A percentile compares a stretch with the other conserved stretches of the same genome.
These are phyloP conservation scores for Sanghuangporus baumii DNA, from an alignment of 1,284 basidiomycete species.

Conservation along the genomic window DNA sequence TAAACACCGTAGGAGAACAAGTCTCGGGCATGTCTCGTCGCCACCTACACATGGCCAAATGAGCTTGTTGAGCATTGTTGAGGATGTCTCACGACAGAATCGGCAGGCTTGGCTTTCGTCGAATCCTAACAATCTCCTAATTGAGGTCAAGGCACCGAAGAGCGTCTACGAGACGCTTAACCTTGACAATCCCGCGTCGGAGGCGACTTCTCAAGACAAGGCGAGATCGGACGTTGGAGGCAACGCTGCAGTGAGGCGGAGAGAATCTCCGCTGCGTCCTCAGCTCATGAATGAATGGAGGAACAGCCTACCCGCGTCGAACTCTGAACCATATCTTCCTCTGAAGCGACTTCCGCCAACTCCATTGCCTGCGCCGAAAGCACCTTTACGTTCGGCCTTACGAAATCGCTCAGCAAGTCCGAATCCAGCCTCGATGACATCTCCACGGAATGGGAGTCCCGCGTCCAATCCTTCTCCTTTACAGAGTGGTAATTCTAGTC, in stretches of 20 bases:
- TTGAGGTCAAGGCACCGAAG: slow-evolving; percentile 20
- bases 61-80: slow-evolving; percentile 65
- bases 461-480: background rate
- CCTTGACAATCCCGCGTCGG: background rate
- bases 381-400: slow-evolving; percentile 11
- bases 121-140: slow-evolving; percentile 27
- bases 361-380: background rate
- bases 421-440: background rate
- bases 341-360: background rate
- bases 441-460: slow-evolving; percentile 7
- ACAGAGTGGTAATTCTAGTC: background rate
- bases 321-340: slow-evolving; percentile 12
- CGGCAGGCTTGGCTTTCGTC: slow-evolving; percentile 23
- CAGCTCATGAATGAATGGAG: background rate
- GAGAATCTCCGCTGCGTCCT: background rate
- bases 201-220: background rate
- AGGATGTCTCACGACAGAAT: slow-evolving; percentile 47
- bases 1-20: background rate
- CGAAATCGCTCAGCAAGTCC: slow-evolving; percentile 14
- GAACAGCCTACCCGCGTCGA: slow-evolving; percentile 13
- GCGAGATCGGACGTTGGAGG: background rate
- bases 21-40: background rate
- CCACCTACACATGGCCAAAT: slow-evolving; percentile 19
- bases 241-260: background rate
- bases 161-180: background rate